Base-by-base conservation (phyloP, 2,329 filamentous ascomycete genomes). In the Coniochaeta sp. region DNA sequence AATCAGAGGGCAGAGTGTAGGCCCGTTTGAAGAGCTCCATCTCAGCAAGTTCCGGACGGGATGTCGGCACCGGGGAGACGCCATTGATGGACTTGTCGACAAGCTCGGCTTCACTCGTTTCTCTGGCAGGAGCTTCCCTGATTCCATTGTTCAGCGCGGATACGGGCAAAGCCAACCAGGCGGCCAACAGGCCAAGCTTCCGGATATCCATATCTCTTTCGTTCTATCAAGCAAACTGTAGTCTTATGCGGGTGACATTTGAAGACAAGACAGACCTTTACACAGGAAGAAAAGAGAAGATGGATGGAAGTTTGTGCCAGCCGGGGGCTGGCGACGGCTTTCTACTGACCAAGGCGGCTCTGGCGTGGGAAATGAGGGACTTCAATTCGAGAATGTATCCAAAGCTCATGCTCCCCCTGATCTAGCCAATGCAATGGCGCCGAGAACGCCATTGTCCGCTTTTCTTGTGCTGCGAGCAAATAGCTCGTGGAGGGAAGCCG, bases 1-100 rank as follows among this genome's bases (percentile, higher is more conserved):
- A 38, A 22, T 38, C 55, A 2, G 31, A 22, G 8, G 31, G 31
- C 31, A 57, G 55, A 26, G 33, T 38, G 50, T 55, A 55, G 12
- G 26, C 50, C 24, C 55, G 55, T 34, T 24, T 57, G 33, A 57
- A 57, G 2, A 57, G 55, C 34, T 57, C 55, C 55, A 57, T 57
- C 24, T 26, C 55, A 16, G 34, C 55, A 3, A 57, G 19, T 12
- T 38, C 31, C 17, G 55, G 55, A 2, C 34, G 24, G 17, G 55
- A 9, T 2, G 55, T 57, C 11, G 50, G 50, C 31, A 33, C 50
- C 34, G 55, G 55, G 5, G 55, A 36, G 34, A 57, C 40, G 5
- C 55, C 55, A 24, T 36, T 40, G 55, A 19, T 14, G 2, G 55
- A 57, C 55, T 40, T 40, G n/a, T 57, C 55, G 8, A 22, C 31